phyloP scores from a whole-genome alignment of 768 basidiomycete species.

The Boletus reticuloceps region DNA sequence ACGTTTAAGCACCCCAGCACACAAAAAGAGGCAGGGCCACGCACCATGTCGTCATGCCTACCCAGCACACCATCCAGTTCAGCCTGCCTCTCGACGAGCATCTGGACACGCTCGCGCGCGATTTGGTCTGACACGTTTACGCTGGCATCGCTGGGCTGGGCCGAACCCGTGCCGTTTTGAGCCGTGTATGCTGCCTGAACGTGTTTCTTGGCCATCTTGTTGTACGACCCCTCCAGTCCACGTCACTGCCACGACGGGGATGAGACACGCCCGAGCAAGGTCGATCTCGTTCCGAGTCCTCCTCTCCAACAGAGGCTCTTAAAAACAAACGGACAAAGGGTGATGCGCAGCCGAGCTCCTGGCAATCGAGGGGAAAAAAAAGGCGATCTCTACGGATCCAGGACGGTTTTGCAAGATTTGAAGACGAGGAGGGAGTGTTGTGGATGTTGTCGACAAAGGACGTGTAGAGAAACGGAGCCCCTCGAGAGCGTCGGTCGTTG shows the following conservation, averaged over 20 bases:
- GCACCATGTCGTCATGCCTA: slow-evolving; percentile 71
- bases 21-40: slow-evolving; percentile 29
- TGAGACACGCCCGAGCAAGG: background rate
- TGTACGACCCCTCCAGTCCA: background rate
- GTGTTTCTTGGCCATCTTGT: slow-evolving; percentile 24
- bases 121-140: slow-evolving; percentile 20
- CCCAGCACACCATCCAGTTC: slow-evolving; percentile 59
- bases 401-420: slow-evolving; percentile 61
- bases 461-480: background rate
- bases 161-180: background rate
- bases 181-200: slow-evolving; percentile 6
- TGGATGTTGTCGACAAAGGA: slow-evolving; percentile 1
- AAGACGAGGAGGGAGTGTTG: slow-evolving; percentile 36
- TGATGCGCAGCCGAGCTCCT: background rate
- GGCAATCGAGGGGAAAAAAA: slow-evolving; percentile 4
- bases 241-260: slow-evolving; percentile 7
- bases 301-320: background rate
- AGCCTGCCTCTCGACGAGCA: slow-evolving; percentile 58
- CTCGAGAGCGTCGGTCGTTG: slow-evolving; percentile 20
- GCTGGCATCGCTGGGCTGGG: background rate
- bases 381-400: slow-evolving; percentile 63
- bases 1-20: background rate
- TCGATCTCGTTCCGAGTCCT: background rate
- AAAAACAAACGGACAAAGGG: background rate
- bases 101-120: slow-evolving; percentile 37